These are phyloP conservation scores for Darksidea phi DNA, from an alignment of 495 filamentous ascomycete genomes.

Conservation along the genomic window DNA sequence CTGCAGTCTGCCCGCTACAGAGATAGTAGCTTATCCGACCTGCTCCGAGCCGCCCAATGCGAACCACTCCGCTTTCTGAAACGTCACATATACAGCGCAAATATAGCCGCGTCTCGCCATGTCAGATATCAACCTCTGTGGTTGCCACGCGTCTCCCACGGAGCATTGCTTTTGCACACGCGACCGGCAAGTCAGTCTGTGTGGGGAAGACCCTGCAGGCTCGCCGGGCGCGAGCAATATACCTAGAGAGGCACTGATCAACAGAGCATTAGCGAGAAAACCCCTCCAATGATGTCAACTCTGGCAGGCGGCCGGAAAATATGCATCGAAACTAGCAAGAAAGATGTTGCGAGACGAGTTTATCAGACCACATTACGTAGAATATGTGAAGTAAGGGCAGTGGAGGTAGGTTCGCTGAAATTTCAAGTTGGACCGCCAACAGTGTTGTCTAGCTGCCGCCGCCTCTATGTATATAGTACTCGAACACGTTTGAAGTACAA, in stretches of 20 bases:
- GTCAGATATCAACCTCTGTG: too few species aligned
- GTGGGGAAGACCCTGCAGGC: background rate
- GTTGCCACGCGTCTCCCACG: too few species aligned
- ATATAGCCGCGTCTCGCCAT: too few species aligned
- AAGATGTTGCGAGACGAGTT: too few species aligned
- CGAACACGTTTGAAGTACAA: conserved; percentile 28
- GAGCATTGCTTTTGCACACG: background rate
- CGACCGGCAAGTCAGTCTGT: background rate
- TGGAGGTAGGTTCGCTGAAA: too few species aligned
- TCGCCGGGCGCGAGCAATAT: background rate
- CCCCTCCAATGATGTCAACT: background rate
- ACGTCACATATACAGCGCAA: background rate
- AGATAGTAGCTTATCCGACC: background rate
- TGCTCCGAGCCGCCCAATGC: background rate
- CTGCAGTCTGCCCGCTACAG: background rate
- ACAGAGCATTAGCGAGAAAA: background rate
- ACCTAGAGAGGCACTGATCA: background rate
- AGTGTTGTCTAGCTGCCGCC: background rate
- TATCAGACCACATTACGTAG: background rate
- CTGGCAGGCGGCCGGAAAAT: background rate
- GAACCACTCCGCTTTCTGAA: background rate
- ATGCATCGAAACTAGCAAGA: background rate
- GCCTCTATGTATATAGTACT: conserved; percentile 10
- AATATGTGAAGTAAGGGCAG: too few species aligned
- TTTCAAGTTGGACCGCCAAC: background rate